Base-by-base conservation (phyloP, 2,329 filamentous ascomycete species). In the Alternaria incomplexa region DNA sequence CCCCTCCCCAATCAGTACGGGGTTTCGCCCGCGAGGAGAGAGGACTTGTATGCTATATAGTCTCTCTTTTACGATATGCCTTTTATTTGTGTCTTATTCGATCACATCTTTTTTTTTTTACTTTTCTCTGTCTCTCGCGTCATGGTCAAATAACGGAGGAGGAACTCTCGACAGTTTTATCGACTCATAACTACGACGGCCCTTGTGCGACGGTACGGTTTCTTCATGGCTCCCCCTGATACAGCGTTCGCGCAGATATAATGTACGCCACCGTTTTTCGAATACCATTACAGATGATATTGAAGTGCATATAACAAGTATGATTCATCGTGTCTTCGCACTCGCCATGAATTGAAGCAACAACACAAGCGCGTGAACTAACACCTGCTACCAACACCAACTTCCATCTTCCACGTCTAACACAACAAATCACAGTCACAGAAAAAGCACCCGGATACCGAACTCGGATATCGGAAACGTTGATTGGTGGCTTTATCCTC, bases 41-140 rank as follows among this genome's bases (percentile, higher is more conserved):
- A 15, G 48, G 36, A 48, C 44, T 56, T 50, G 56, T 58, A 58
- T 43, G 47, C 56, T 58, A 58, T 56, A 60, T 50, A 44, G 51
- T 44, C 58, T 60, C 51, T 60, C 48, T 44, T 46, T 54, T 52
- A 54, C 56, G 56, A 54, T 47, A 32, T 47, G 25, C 30, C 40
- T 57, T 30, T 48, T 57, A 17, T 25, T 56, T 47, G 25, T 48
- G 43, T 58, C 15, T 58, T 40, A 11, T 53, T 17, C 36, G 23
- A 25, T 46, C 36, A 40, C 36, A 40, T 48, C 25, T 25, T 48
- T 48, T 20, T 48, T 48, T 20, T 48, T 48, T n/a, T 48, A 25
- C 46, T 48, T 48, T 26, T 48, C 48, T 48, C 30, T 17, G 15
- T 40, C 30, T 32, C 23, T 26, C 25, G 17, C 25, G 12, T 28